These are phyloP conservation scores for Pseudognaphalium luteoalbum DNA, from an alignment of 129 eudicot genomes.

Conservation along the genomic window DNA sequence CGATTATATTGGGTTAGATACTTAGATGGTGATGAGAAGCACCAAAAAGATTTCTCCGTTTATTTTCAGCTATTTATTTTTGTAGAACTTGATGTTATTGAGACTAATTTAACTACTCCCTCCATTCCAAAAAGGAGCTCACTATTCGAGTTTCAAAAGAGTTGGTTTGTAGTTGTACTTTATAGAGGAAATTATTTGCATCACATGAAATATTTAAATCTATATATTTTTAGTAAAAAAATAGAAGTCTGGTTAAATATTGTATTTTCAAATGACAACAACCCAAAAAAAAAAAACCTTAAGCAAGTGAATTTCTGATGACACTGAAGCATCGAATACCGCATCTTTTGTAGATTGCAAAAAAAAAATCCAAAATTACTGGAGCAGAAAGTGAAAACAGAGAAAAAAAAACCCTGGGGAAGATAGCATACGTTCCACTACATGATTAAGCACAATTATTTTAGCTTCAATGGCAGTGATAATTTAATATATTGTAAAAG, in stretches of 20 bases:
- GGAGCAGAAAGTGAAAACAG: not conserved
- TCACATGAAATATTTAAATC: not conserved
- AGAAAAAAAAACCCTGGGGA: not conserved
- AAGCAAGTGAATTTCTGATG: not conserved
- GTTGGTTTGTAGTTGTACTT: not conserved
- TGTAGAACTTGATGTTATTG: slow-evolving; percentile 3
- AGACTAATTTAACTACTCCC: not conserved
- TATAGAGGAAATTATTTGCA: not conserved
- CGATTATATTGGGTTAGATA: not conserved
- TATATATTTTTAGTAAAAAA: not conserved
- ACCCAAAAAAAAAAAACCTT: not conserved
- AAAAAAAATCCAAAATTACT: not conserved
- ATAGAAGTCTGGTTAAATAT: not conserved
- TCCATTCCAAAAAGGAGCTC: not conserved
- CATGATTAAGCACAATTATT: not conserved
- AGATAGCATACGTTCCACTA: not conserved
- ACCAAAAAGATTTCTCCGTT: not conserved
- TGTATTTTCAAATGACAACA: not conserved
- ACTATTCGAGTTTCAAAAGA: not conserved
- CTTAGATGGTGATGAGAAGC: not conserved
- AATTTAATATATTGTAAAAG: not conserved
- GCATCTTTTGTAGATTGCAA: not conserved
- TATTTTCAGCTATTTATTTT: not conserved
- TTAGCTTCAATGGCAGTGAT: not conserved
- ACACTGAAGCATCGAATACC: not conserved